These are phyloP conservation scores for Xylariaceae sp. DNA, from an alignment of 2,329 filamentous ascomycete species.

Conservation along the genomic window DNA sequence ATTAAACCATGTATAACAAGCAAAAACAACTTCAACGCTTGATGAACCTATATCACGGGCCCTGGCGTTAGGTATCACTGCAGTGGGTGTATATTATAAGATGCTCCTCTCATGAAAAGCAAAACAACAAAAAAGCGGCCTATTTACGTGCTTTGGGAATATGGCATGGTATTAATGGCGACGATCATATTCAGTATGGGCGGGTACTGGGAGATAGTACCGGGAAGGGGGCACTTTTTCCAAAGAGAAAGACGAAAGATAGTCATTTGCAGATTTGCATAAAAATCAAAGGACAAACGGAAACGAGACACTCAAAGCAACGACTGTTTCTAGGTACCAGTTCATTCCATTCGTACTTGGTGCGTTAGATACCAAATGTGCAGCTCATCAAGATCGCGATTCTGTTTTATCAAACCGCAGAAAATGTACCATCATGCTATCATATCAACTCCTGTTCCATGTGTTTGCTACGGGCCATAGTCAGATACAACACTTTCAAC, in stretches of 20 bases:
- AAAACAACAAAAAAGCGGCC: conserved; percentile 15
- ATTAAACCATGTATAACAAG: conserved; percentile 24
- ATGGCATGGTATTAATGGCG: conserved; percentile 5
- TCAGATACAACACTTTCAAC: no score
- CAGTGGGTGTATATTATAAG: conserved; percentile 25
- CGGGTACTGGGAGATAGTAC: conserved; percentile 13
- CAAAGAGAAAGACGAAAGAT: conserved; percentile 10
- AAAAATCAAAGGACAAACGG: neutral
- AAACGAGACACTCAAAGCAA: neutral
- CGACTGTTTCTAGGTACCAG: neutral
- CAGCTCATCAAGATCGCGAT: neutral
- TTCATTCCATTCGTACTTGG: neutral
- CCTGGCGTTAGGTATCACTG: conserved; percentile 25
- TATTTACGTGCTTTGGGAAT: conserved; percentile 14
- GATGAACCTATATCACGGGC: conserved; percentile 18
- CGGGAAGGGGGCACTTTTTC: conserved; percentile 3
- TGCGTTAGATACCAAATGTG: neutral
- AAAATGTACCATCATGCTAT: no score
- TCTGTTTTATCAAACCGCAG: no score
- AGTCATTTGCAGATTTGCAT: conserved; percentile 6
- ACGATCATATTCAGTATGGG: conserved; percentile 3
- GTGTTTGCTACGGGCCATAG: no score
- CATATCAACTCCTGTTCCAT: no score
- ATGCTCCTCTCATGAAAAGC: conserved; percentile 32
- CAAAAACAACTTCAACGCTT: conserved; percentile 20